Base-by-base conservation (phyloP, 495 filamentous ascomycete genomes). In the Halenospora varia region DNA sequence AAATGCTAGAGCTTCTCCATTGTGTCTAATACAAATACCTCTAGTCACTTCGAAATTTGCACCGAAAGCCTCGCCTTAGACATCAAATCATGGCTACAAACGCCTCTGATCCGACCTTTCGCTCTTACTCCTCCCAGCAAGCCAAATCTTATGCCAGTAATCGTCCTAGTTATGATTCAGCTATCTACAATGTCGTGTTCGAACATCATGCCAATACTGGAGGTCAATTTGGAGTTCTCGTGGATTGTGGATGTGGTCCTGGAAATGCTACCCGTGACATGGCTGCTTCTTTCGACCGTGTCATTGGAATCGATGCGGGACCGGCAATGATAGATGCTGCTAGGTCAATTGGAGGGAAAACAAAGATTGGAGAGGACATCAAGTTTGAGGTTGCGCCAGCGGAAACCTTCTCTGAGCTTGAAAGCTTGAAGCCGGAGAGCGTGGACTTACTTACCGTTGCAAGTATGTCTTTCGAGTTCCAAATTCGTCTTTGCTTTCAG, bases 221-320 rank as follows among this genome's bases (percentile, higher is more conserved):
- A 19, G 82, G 83, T 0, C 40, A 73, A 24, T 61, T 79, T 25
- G 60, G 69, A 10, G 69, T 67, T 1, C 48, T 83, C 0, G 56
- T 85, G 6, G 82, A 86, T 66, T 69, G 82, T 2, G 82, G 83
- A 19, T 82, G 80, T 66, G 72, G 78, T 82, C 84, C 47, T 82
- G 86, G 60, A 74, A 79, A 52, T 87, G 88, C 79, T 79, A 88
- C 22, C 76, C 88, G 22, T 83, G 87, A 25, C 78, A 86, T 60
- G 74, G 87, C 57, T 80, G 88, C 29, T 86, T 83, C 62, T 78
- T 84, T 45, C 82, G 85, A 23, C 75, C 82, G 26, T 77, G 84
- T 67, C 73, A 82, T 78, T 45, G 83, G 81, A 4, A 54, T 76
- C 15, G 83, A 87, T 56, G 70, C 81, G 0, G 75, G 74, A 10